Conservation (phyloP, 2,329 filamentous ascomycete species). For the Colletotrichum cereale region DNA sequence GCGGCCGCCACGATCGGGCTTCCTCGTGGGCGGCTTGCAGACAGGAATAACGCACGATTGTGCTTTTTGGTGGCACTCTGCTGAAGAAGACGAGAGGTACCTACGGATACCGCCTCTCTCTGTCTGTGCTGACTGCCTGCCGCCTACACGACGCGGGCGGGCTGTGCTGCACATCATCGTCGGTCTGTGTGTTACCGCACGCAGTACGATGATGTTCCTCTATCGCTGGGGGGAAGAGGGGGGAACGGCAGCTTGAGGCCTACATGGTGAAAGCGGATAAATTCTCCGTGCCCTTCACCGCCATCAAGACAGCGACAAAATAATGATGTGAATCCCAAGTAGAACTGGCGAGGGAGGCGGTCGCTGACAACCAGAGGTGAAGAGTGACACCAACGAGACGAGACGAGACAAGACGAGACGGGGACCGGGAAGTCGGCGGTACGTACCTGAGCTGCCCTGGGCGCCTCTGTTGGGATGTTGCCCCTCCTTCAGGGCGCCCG, state of each 20-base stretch:
- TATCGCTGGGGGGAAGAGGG: neutral
- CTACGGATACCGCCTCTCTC: neutral
- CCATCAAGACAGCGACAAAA: neutral
- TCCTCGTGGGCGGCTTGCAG: slow-evolving; percentile 6
- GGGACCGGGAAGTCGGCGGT: neutral
- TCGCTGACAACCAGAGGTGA: neutral
- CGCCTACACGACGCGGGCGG: neutral
- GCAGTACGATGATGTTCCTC: neutral
- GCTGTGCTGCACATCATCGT: neutral
- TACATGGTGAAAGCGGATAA: too few species aligned
- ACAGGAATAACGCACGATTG: neutral
- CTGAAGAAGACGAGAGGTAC: slow-evolving; percentile 10
- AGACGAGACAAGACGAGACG: neutral
- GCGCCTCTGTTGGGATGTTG: neutral
- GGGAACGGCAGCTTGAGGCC: neutral
- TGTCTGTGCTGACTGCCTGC: neutral
- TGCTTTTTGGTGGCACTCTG: slow-evolving; percentile 22
- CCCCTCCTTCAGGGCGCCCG: neutral
- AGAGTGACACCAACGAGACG: neutral
- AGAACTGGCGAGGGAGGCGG: neutral
- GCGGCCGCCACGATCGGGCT: neutral
- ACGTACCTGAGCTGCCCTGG: slow-evolving; percentile 16
- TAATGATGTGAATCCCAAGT: neutral
- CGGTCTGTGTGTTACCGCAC: neutral
- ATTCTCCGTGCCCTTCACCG: neutral